phyloP scores from a whole-genome alignment of 257 asterid genomes.

The Solanum chilense region DNA sequence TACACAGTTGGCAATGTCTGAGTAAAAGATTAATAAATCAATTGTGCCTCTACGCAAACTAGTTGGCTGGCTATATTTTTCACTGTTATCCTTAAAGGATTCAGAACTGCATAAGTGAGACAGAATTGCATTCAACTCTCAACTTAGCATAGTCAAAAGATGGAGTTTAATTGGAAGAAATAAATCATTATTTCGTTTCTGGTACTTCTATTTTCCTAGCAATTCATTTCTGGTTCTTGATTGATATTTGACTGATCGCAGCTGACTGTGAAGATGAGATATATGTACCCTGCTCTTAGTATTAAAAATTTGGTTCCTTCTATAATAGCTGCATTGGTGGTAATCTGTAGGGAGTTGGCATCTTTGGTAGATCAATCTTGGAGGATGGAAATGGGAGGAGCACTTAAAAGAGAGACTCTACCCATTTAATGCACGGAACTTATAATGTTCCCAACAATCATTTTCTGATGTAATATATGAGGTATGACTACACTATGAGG shows the following conservation, averaged over 20 bases:
- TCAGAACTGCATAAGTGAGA: background rate
- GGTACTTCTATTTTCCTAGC: background rate
- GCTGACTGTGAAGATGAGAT: background rate
- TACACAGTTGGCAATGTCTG: background rate
- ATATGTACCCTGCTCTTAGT: background rate
- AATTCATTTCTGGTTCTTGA: background rate
- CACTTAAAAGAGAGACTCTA: slow-evolving; percentile 39
- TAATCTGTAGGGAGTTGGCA: slow-evolving; percentile 63
- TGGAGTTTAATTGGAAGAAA: background rate
- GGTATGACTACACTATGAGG: slow-evolving; percentile 8
- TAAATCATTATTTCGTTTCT: background rate
- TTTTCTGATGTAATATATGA: slow-evolving; percentile 11
- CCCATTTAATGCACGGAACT: slow-evolving; percentile 16
- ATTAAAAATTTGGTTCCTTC: background rate
- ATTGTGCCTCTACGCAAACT: background rate
- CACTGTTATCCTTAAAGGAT: background rate
- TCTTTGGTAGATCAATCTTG: slow-evolving; percentile 77
- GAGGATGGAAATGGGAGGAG: slow-evolving; percentile 97
- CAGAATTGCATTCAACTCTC: background rate
- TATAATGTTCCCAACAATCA: slow-evolving; percentile 8
- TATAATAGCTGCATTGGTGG: slow-evolving; percentile 4
- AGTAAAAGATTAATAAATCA: background rate
- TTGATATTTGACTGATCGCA: background rate
- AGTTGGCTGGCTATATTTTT: background rate
- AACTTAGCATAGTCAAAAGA: background rate